Percentiles rank a stretch among this genome's conserved stretches.
Conservation (phyloP, 2,329 filamentous ascomycete genomes). For the Capronia coronata region DNA sequence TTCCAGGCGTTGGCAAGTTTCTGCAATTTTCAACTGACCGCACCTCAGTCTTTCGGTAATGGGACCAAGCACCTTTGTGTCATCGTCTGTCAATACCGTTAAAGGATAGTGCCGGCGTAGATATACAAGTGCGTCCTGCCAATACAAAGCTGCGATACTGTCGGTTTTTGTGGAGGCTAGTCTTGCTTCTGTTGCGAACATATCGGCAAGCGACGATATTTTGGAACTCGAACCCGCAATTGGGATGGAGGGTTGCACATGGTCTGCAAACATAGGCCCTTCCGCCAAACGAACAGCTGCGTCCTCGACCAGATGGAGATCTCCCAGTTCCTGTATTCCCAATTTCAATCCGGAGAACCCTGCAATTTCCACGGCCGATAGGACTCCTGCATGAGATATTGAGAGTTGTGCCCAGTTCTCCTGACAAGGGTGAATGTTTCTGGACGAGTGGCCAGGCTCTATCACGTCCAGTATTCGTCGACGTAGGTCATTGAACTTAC, state of each 20-base stretch:
- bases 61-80: conserved; percentile 64
- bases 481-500: conserved; percentile 22
- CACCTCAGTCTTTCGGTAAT: conserved; percentile 65
- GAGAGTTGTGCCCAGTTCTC: conserved; percentile 23
- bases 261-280: background rate
- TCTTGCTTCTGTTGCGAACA: conserved; percentile 16
- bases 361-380: conserved; percentile 1
- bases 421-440: conserved; percentile 23
- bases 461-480: conserved; percentile 22
- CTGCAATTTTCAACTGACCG: conserved; percentile 55
- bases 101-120: conserved; percentile 55
- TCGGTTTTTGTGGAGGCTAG: conserved; percentile 21
- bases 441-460: conserved; percentile 26
- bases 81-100: conserved; percentile 53
- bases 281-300: conserved; percentile 23
- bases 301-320: conserved; percentile 18
- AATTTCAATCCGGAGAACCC: background rate
- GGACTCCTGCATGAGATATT: conserved; percentile 11
- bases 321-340: conserved; percentile 4
- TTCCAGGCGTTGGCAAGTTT: conserved; percentile 18
- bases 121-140: conserved; percentile 75
- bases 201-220: conserved; percentile 9
- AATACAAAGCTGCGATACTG: conserved; percentile 36
- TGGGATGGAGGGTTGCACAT: background rate
- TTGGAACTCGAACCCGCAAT: background rate